Base-by-base conservation (phyloP, 192 early-diverging fungal species). In the Phycomyces nitens region DNA sequence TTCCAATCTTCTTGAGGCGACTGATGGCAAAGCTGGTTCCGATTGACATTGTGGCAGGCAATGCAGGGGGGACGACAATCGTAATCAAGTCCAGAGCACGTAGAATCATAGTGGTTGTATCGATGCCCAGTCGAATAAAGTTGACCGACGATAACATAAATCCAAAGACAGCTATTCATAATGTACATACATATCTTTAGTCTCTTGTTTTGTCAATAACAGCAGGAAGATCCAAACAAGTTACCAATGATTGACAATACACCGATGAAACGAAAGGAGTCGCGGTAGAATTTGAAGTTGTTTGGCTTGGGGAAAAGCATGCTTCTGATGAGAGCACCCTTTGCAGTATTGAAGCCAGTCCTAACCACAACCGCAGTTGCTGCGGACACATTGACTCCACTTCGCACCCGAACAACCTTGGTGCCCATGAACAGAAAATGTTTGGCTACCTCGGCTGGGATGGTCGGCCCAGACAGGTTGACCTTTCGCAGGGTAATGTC, bases 231-330 rank as follows among this genome's bases (percentile, higher is more conserved):
- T 40, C 18, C 38, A 18, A 7, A 34, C n/a, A 26, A 8, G 8
- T 60, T 72, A 78, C 77, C 91, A 68, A 99, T 89, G 2, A 84
- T 66, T 21, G 88, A 86, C 34, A 99, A 73, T 14, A 98, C 91
- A 47, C 93, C 94, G 55, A 98, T 94, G 64, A 98, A 99, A 23
- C 89, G 83, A 79, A 98, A 94, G 26, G 96, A 92, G 67, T 99
- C 98, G n/a, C 89, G 86, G 76, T 97, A 96, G 75, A 97, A 98
- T 75, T 94, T 88, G 71, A 98, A 97, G 53, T 87, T 91, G 74
- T 95, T 93, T 21, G 96, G 96, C 64, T 95, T 94, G 0, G 96
- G 98, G 70, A 95, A 98, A 40, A 98, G 79, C 75, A 99, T 98
- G 29, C 92, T 95, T 1, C 98, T 89, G 26, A 98, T 84, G 22